A percentile compares a stretch with the other conserved stretches of the same genome.
Conservation (phyloP, 805 yeast species). For the Candida nanaspora region DNA sequence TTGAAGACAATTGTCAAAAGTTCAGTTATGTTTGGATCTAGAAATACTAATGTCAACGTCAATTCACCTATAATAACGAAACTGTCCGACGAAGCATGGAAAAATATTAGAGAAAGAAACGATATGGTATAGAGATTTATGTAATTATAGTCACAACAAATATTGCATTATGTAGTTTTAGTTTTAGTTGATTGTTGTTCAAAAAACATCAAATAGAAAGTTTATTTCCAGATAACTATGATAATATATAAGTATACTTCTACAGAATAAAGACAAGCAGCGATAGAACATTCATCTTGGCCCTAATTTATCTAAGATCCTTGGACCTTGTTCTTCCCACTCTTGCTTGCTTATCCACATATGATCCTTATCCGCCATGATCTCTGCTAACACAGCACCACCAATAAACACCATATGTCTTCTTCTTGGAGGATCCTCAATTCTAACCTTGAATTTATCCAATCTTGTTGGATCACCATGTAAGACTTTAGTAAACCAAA, state of each 20-base stretch:
- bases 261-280: too few relatives aligned
- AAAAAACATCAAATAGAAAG: neutral
- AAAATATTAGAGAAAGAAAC: conserved; percentile 33
- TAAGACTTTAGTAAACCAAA: conserved; percentile 86
- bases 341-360: conserved; percentile 96
- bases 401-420: conserved; percentile 98
- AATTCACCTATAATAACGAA: conserved; percentile 32
- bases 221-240: neutral
- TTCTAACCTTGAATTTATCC: conserved; percentile 88
- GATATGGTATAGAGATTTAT: neutral
- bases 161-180: too few relatives aligned
- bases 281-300: conserved; percentile 55
- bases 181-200: too few relatives aligned
- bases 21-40: conserved; percentile 68
- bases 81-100: conserved; percentile 54
- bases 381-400: conserved; percentile 95
- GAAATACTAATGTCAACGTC: conserved; percentile 23
- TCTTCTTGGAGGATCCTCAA: conserved; percentile 98
- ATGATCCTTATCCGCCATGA: conserved; percentile 97
- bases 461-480: conserved; percentile 82
- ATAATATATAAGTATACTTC: neutral
- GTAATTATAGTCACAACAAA: too few relatives aligned
- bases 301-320: conserved; percentile 80
- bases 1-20: conserved; percentile 65
- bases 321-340: conserved; percentile 96